Percentiles rank a stretch among this genome's conserved stretches.
Evolutionary conservation across 73 alveolate species (phyloP).

Genomic region (Paramecium sexaurelia): DNA sequence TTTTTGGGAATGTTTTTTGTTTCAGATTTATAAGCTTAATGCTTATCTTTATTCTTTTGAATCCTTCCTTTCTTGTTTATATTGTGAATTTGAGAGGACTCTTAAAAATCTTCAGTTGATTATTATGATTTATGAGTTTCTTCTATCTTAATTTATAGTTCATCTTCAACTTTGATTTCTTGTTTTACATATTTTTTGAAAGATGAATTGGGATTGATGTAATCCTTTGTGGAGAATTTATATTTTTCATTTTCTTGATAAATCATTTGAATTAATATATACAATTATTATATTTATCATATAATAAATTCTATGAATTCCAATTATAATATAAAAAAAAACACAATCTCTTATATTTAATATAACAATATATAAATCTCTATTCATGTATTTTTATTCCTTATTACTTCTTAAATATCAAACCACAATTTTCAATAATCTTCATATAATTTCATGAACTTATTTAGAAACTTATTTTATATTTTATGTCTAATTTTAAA

Average conservation of each 20-base stretch:
- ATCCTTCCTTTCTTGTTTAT: background rate
- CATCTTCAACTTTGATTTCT: background rate
- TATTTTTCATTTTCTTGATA: background rate
- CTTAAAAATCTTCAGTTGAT: background rate
- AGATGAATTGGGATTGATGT: background rate
- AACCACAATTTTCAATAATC: background rate
- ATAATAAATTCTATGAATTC: background rate
- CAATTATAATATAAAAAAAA: background rate
- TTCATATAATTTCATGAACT: background rate
- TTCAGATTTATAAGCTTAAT: background rate
- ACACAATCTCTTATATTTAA: background rate
- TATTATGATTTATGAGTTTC: background rate
- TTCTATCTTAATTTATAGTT: background rate
- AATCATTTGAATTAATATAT: background rate
- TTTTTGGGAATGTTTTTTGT: constrained; percentile 17
- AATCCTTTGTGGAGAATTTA: background rate
- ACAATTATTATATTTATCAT: background rate
- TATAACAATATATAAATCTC: background rate
- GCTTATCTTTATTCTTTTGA: background rate
- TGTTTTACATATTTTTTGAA: background rate
- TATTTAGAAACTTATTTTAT: background rate
- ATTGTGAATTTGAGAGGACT: background rate
- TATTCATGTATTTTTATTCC: background rate
- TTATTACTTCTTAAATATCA: background rate
- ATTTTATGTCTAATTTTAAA: background rate